Evolutionary conservation across 2,329 filamentous ascomycete genomes (phyloP).

Genomic region (Gaeumannomyces sp.): DNA sequence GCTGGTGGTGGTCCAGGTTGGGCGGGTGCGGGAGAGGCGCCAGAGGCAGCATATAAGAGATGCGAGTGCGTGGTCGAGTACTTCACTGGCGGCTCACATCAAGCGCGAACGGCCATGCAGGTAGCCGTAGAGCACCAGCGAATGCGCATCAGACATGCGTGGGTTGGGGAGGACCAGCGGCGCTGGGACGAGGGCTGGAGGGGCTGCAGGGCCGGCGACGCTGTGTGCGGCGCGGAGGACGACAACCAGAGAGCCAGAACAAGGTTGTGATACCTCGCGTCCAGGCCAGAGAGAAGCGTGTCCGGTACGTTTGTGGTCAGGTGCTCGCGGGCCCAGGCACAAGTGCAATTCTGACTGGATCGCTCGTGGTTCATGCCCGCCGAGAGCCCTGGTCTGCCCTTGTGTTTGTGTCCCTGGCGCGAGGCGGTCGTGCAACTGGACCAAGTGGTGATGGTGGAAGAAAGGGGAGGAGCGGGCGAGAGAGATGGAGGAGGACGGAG

Average conservation of each 20-base stretch:
- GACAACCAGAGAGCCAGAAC: not conserved
- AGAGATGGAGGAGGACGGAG: not conserved
- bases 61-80: not conserved
- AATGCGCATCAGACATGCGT: slow-evolving; percentile 4
- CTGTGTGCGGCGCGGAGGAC: not conserved
- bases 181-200: not conserved
- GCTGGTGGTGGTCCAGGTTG: not conserved
- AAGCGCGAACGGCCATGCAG: slow-evolving; percentile 8
- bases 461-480: not conserved
- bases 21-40: not conserved
- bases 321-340: not conserved
- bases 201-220: not conserved
- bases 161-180: not conserved
- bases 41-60: not conserved
- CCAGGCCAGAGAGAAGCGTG: not conserved
- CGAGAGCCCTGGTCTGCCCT: not conserved
- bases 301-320: not conserved
- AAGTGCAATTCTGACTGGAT: not conserved
- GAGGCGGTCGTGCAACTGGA: not conserved
- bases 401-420: not conserved
- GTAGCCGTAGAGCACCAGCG: slow-evolving; percentile 2
- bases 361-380: not conserved
- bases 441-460: not conserved
- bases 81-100: not conserved
- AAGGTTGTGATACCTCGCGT: not conserved